Conservation (phyloP, 2,329 filamentous ascomycete genomes). For the Capronia coronata region DNA sequence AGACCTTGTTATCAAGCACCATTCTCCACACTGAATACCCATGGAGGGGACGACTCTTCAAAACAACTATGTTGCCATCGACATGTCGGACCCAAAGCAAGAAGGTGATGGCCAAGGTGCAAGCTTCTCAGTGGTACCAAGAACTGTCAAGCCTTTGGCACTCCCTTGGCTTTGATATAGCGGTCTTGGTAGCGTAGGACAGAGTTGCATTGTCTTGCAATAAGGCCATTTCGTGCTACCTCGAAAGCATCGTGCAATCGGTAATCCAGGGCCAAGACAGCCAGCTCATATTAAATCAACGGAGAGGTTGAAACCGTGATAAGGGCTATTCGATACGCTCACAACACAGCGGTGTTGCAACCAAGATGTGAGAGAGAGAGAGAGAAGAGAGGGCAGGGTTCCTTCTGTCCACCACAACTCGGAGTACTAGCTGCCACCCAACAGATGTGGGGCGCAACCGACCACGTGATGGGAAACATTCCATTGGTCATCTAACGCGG, state of each 20-base stretch:
- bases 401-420: no score
- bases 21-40: background rate
- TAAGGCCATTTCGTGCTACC: no score
- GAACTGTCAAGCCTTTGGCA: constrained; percentile 3
- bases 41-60: no score
- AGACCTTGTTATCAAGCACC: background rate
- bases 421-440: no score
- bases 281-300: no score
- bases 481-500: no score
- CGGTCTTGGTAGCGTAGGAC: constrained; percentile 4
- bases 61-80: background rate
- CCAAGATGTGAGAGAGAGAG: background rate
- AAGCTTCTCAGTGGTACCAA: constrained; percentile 6
- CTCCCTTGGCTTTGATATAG: background rate
- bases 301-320: no score
- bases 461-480: no score
- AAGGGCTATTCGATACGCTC: background rate
- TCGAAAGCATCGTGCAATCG: no score
- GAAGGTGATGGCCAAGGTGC: background rate
- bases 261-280: no score
- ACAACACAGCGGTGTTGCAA: background rate
- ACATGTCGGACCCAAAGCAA: background rate
- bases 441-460: no score
- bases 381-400: background rate
- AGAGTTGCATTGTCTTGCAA: constrained; percentile 3